A percentile compares a stretch with the other conserved stretches of the same genome.
Conservation (phyloP, 257 asterid species). For the Fraxinus pennsylvanica region DNA sequence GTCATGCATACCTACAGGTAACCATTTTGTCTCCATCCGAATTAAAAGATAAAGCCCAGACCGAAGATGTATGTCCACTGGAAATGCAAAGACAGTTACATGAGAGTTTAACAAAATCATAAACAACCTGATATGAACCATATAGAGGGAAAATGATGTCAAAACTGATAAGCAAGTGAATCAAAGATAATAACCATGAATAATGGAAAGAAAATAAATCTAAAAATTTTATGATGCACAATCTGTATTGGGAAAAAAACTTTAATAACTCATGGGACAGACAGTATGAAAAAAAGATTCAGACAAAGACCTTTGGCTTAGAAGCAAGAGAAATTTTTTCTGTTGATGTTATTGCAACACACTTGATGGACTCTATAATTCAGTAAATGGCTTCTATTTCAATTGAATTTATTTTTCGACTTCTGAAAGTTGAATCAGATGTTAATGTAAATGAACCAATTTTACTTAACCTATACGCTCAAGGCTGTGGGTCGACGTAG, state of each 20-base stretch:
- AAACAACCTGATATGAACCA: neutral
- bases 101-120: slow-evolving; percentile 18
- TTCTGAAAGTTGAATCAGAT: neutral
- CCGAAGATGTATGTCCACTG: slow-evolving; percentile 90
- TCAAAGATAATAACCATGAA: neutral
- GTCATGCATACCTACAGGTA: slow-evolving; percentile 73
- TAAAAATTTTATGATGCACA: neutral
- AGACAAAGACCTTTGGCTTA: neutral
- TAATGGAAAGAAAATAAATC: too few relatives aligned
- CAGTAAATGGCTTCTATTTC: neutral
- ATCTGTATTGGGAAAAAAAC: neutral
- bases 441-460: neutral
- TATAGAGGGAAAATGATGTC: neutral
- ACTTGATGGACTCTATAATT: neutral
- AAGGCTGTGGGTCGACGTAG: neutral
- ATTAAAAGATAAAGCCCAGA: slow-evolving; percentile 82
- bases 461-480: too few relatives aligned
- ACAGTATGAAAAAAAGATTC: too few relatives aligned
- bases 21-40: slow-evolving; percentile 80
- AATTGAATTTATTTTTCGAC: neutral
- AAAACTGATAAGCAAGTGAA: neutral
- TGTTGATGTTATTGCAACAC: neutral
- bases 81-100: slow-evolving; percentile 13
- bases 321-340: neutral
- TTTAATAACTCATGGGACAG: neutral